These are phyloP conservation scores for Jackrogersella minutella DNA, from an alignment of 495 filamentous ascomycete genomes.

Conservation along the genomic window DNA sequence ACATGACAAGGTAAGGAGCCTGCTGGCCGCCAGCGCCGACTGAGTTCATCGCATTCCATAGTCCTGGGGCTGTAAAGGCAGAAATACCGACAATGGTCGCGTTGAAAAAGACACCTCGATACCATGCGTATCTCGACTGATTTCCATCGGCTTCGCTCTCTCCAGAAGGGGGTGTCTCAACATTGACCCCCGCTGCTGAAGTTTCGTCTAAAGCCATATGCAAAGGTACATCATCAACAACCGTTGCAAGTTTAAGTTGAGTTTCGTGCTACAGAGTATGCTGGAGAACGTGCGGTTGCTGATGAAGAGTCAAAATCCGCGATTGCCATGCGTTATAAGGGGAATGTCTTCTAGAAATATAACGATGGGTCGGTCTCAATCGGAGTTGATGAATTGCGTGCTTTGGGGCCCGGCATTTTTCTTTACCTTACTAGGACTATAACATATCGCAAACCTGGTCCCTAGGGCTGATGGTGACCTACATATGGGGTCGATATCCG, in stretches of 20 bases:
- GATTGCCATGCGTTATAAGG: too few species aligned
- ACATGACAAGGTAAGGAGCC: slow-evolving; percentile 14
- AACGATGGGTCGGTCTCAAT: not conserved
- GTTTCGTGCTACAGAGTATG: too few species aligned
- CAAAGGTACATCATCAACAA: not conserved
- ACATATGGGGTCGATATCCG: too few species aligned
- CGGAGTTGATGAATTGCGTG: not conserved
- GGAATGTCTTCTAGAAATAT: not conserved
- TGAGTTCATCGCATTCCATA: slow-evolving; percentile 26
- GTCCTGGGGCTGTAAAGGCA: slow-evolving; percentile 9
- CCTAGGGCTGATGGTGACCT: too few species aligned
- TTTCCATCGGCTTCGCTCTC: not conserved
- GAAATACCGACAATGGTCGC: slow-evolving; percentile 20
- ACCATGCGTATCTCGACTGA: slow-evolving; percentile 2
- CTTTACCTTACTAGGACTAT: not conserved
- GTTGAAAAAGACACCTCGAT: slow-evolving; percentile 17
- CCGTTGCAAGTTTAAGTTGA: not conserved
- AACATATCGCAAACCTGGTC: too few species aligned
- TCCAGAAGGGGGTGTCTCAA: not conserved
- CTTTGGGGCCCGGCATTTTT: not conserved
- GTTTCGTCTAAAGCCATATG: not conserved
- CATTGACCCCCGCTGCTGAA: not conserved
- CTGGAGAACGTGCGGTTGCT: too few species aligned
- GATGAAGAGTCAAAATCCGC: too few species aligned
- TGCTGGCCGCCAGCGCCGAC: slow-evolving; percentile 13